Conservation (phyloP, 2,329 filamentous ascomycete species). For the Pseudocercospora fuligena region DNA sequence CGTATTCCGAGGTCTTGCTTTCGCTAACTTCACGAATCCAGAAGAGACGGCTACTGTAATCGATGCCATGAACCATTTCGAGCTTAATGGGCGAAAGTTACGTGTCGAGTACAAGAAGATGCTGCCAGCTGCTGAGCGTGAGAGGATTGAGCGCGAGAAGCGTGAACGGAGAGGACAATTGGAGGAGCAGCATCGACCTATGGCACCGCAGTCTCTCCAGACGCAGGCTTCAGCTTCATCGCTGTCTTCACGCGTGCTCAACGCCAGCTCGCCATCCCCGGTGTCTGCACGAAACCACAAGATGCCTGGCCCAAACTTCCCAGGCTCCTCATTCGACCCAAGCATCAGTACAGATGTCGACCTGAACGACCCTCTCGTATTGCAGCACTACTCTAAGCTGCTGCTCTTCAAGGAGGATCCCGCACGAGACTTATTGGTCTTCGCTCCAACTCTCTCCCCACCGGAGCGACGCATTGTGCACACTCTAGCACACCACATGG, state of each 20-base stretch:
- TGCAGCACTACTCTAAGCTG: slow-evolving; percentile 89
- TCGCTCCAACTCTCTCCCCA: slow-evolving; percentile 79
- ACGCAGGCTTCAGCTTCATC: slow-evolving; percentile 87
- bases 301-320: slow-evolving; percentile 39
- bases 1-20: slow-evolving; percentile 92
- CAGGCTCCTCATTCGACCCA: slow-evolving; percentile 34
- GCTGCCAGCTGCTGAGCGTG: slow-evolving; percentile 90
- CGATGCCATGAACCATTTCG: slow-evolving; percentile 91
- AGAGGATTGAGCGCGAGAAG: slow-evolving; percentile 96
- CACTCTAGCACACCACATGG: slow-evolving; percentile 93
- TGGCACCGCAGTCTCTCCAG: slow-evolving; percentile 68
- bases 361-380: slow-evolving; percentile 84
- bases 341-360: slow-evolving; percentile 67
- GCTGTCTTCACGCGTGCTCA: slow-evolving; percentile 62
- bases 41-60: slow-evolving; percentile 94
- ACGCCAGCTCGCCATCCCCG: slow-evolving; percentile 67
- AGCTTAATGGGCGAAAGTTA: slow-evolving; percentile 91
- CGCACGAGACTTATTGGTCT: slow-evolving; percentile 78
- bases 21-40: slow-evolving; percentile 96
- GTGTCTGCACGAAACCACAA: slow-evolving; percentile 63
- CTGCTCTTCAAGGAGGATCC: slow-evolving; percentile 85
- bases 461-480: slow-evolving; percentile 89
- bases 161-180: slow-evolving; percentile 92
- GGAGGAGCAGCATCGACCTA: slow-evolving; percentile 91
- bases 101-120: slow-evolving; percentile 99